Conservation (phyloP, 495 filamentous ascomycete species). For the Hamigera avellanea region DNA sequence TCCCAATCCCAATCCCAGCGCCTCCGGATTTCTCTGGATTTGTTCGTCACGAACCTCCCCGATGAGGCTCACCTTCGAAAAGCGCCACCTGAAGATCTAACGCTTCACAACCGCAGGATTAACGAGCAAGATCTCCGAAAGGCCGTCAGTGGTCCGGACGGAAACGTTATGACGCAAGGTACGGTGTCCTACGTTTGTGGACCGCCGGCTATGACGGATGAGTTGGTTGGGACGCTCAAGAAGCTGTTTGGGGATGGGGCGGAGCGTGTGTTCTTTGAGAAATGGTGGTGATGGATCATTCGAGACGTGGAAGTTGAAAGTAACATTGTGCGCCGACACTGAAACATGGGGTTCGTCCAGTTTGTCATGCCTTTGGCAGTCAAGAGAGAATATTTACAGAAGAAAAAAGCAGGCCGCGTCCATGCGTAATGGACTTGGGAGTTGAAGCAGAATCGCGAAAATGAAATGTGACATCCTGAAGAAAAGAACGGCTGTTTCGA, state of each 20-base stretch:
- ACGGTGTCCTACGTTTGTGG: constrained; percentile 72
- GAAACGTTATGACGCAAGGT: constrained; percentile 20
- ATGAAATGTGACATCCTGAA: too few relatives aligned
- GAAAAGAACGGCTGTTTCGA: too few relatives aligned
- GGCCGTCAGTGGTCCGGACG: constrained; percentile 29
- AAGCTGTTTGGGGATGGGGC: constrained; percentile 39
- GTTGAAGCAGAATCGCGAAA: too few relatives aligned
- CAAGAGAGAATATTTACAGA: too few relatives aligned
- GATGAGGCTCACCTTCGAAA: background rate
- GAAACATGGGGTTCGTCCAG: too few relatives aligned
- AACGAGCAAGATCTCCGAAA: constrained; percentile 34
- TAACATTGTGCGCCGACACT: too few relatives aligned
- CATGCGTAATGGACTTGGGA: too few relatives aligned
- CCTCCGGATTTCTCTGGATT: constrained; percentile 21
- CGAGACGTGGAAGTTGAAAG: constrained; percentile 3
- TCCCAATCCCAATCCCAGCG: constrained; percentile 17
- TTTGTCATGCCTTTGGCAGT: too few relatives aligned
- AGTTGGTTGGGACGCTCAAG: constrained; percentile 47
- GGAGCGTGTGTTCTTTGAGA: constrained; percentile 62
- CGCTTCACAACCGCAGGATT: constrained; percentile 37
- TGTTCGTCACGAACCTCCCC: constrained; percentile 26
- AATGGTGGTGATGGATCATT: constrained; percentile 59
- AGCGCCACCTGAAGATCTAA: constrained; percentile 17
- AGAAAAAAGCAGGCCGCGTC: too few relatives aligned
- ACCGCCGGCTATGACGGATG: constrained; percentile 69